Evolutionary conservation across 208 protist genomes (phyloP).

Genomic region (Crithidia brevicula): DNA sequence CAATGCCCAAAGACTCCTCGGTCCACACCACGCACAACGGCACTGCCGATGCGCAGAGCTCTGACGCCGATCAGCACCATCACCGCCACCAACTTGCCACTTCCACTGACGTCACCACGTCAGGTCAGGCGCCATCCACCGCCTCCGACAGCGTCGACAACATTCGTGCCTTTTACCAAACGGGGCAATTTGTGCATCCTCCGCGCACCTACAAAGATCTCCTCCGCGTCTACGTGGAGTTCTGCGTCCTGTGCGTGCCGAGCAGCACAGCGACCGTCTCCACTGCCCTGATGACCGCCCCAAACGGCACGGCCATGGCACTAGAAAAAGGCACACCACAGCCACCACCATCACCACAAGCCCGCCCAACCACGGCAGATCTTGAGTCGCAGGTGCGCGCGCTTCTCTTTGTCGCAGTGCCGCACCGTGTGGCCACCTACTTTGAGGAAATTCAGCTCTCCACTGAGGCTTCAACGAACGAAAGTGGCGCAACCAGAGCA

Average conservation of each 20-base stretch:
- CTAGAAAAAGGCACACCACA: background rate
- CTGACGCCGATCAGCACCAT: background rate
- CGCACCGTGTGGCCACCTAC: constrained; percentile 17
- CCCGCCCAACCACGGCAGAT: background rate
- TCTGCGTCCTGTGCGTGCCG: constrained; percentile 25
- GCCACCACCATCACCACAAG: background rate
- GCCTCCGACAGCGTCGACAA: background rate
- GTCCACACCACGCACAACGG: background rate
- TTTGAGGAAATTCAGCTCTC: constrained; percentile 9
- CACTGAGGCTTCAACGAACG: background rate
- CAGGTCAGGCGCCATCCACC: too few species aligned
- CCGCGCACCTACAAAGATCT: constrained; percentile 49
- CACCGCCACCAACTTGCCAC: background rate
- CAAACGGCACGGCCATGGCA: too few species aligned
- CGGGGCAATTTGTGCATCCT: constrained; percentile 20
- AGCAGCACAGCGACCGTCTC: background rate
- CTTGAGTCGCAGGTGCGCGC: constrained; percentile 16
- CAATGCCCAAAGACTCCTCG: background rate
- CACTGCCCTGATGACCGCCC: too few species aligned
- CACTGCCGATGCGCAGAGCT: background rate
- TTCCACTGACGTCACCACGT: background rate
- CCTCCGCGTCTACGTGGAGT: constrained; percentile 47
- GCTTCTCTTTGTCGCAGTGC: constrained; percentile 21
- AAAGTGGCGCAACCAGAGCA: background rate
- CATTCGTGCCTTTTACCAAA: constrained; percentile 18